These are phyloP conservation scores for Spinellus fusiger DNA, from an alignment of 192 early-diverging fungal species.

Conservation along the genomic window DNA sequence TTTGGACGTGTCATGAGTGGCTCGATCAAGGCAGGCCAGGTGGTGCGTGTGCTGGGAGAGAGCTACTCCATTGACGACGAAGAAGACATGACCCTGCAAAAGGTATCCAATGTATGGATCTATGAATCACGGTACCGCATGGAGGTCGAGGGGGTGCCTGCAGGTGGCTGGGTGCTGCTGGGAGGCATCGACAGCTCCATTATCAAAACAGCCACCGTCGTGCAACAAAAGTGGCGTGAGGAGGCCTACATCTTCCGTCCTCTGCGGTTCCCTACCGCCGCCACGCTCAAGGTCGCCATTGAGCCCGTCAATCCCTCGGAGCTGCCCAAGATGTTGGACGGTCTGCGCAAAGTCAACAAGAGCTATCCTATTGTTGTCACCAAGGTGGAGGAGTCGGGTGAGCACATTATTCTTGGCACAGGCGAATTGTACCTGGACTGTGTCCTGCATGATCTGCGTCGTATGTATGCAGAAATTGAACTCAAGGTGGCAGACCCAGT, in stretches of 20 bases:
- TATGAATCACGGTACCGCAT: slow-evolving; percentile 85
- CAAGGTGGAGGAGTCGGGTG: slow-evolving; percentile 92
- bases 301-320: slow-evolving; percentile 98
- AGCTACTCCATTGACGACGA: slow-evolving; percentile 89
- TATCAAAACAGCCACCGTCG: slow-evolving; percentile 92
- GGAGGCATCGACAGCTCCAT: slow-evolving; percentile 91
- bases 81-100: slow-evolving; percentile 89
- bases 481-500: slow-evolving; percentile 98
- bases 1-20: slow-evolving; percentile 96
- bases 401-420: slow-evolving; percentile 90
- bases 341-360: slow-evolving; percentile 93
- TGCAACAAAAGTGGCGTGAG: slow-evolving; percentile 58
- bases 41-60: slow-evolving; percentile 89
- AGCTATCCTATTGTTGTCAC: slow-evolving; percentile 87
- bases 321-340: slow-evolving; percentile 96
- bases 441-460: slow-evolving; percentile 90
- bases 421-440: slow-evolving; percentile 97
- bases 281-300: slow-evolving; percentile 92
- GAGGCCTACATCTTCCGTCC: slow-evolving; percentile 81
- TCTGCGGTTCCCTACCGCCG: slow-evolving; percentile 70
- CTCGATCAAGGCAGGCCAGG: slow-evolving; percentile 66
- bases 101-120: slow-evolving; percentile 65
- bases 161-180: slow-evolving; percentile 88
- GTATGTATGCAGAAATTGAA: slow-evolving; percentile 93
- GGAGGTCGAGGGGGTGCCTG: slow-evolving; percentile 68